Evolutionary conservation across 1,284 basidiomycete species (phyloP), one percentile per base, ranked within the genome.

Genomic region (Rhodotorula sp.): DNA sequence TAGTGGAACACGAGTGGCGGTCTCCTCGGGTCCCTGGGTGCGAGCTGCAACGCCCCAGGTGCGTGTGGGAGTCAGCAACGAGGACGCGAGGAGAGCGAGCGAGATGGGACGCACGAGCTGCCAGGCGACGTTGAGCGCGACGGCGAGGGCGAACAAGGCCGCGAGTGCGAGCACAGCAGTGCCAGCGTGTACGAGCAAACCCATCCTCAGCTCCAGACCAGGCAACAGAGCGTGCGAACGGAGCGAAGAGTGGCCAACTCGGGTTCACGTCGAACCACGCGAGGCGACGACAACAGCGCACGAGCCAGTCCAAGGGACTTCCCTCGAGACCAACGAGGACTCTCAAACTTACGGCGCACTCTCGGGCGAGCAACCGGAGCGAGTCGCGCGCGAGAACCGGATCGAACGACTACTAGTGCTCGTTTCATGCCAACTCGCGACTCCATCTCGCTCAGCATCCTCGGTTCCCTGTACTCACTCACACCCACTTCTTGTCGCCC

Each of bases 1-100:
- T 85, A 85, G 79, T 91, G 88, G 82, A 91, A 92, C 22, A 92
- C 90, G 57, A 89, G 81, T 0, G 90, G 90, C 8, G 90, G 90
- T 36, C 47, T 59, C 1, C 84, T 84, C 59, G 84, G 83, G 78
- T 88, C 83, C 63, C 82, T 81, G 32, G 88, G 88, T 24, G 84
- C 77, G 62, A 86, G 57, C 86, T 88, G 74, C 10, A 44, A 6
- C 3, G 19, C 24, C 13, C 36, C 46, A 17, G 44, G 11, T 17
- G 39, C 2, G 46, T 9, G 19, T 20, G 27, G 74, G 49, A 47
- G 34, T 53, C 30, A 53, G 63, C 75, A 46, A 58, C 34, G 39
- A 48, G 30, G 53, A 44, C 27, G 34, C 32, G 56, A 27, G 32
- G 46, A 44, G 24, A 55, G 48, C 46, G 19, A 1, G 27, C 6